These are phyloP conservation scores for Goffeauzyma gilvescens DNA, from an alignment of 768 basidiomycete genomes.

Conservation along the genomic window DNA sequence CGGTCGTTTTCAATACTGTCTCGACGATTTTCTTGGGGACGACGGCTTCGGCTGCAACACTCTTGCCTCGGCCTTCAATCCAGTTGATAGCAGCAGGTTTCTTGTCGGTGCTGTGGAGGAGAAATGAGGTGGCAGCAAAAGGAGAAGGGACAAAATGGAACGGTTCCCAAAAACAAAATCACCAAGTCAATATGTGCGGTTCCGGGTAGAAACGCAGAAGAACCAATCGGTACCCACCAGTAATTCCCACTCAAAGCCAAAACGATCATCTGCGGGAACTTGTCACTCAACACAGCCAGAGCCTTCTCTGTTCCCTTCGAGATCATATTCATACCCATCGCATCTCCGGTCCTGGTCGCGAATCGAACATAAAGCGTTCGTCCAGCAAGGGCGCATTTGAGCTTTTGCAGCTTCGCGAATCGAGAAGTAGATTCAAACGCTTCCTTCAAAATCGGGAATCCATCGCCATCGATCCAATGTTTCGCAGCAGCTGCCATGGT, in stretches of 20 bases:
- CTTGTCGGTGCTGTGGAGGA: constrained; percentile 99
- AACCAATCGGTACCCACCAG: no score
- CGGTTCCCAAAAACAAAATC: no score
- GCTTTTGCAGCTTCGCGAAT: constrained; percentile 64
- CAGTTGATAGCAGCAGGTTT: constrained; percentile 99
- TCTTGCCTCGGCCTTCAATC: constrained; percentile 98
- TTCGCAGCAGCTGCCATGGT: constrained; percentile 62
- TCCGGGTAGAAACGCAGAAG: no score
- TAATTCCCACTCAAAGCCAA: constrained; percentile 91
- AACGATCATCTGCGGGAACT: constrained; percentile 80
- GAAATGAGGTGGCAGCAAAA: no score
- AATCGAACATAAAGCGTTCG: constrained; percentile 84
- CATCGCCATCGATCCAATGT: constrained; percentile 71
- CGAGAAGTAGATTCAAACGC: constrained; percentile 90
- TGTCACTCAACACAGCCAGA: constrained; percentile 46
- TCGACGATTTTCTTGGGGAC: constrained; percentile 74
- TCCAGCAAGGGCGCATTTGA: constrained; percentile 83
- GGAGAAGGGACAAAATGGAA: no score
- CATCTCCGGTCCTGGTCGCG: constrained; percentile 84
- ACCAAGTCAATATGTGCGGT: no score
- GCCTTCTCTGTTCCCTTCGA: constrained; percentile 94
- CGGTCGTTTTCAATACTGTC: constrained; percentile 85
- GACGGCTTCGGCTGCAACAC: constrained; percentile 86
- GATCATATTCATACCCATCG: constrained; percentile 99
- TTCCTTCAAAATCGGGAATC: constrained; percentile 51